Percentiles rank a stretch among this genome's conserved stretches.
phyloP scores from a whole-genome alignment of 2,329 filamentous ascomycete genomes.

The Botryotinia calthae region DNA sequence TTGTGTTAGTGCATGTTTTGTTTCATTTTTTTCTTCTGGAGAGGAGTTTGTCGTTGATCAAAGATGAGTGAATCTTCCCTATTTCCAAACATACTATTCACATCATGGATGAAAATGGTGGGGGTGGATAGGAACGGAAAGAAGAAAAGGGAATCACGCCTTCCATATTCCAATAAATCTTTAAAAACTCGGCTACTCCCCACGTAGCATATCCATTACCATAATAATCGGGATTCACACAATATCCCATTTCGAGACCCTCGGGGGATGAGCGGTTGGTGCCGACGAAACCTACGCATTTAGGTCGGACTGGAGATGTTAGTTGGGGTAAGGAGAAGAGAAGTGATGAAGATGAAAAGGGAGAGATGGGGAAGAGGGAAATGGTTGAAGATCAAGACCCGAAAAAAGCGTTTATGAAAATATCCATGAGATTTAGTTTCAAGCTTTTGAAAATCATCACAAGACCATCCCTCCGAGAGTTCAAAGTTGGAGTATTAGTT shows the following conservation, averaged over 20 bases:
- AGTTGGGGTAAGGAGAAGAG: not conserved
- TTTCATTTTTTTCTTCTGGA: no score
- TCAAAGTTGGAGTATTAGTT: no score
- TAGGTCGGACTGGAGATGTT: not conserved
- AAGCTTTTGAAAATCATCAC: not conserved
- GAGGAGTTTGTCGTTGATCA: not conserved
- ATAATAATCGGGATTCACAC: slow-evolving; percentile 31
- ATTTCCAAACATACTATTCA: not conserved
- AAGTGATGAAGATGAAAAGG: not conserved
- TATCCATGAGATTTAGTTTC: not conserved
- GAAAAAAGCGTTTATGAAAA: rapidly evolving
- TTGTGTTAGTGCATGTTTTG: not conserved
- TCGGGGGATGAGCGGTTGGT: not conserved
- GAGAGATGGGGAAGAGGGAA: no score
- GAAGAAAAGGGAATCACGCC: slow-evolving; percentile 12
- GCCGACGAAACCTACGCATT: not conserved
- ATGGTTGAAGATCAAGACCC: not conserved
- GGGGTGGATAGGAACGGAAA: not conserved
- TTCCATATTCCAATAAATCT: slow-evolving; percentile 27
- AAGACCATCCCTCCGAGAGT: not conserved
- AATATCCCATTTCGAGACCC: slow-evolving; percentile 15
- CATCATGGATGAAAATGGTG: not conserved
- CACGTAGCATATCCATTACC: slow-evolving; percentile 30
- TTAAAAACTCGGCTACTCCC: slow-evolving; percentile 27
- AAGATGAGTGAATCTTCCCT: not conserved